phyloP scores from a whole-genome alignment of 1,139 yeast genomes.

The Diutina neorugosa region DNA sequence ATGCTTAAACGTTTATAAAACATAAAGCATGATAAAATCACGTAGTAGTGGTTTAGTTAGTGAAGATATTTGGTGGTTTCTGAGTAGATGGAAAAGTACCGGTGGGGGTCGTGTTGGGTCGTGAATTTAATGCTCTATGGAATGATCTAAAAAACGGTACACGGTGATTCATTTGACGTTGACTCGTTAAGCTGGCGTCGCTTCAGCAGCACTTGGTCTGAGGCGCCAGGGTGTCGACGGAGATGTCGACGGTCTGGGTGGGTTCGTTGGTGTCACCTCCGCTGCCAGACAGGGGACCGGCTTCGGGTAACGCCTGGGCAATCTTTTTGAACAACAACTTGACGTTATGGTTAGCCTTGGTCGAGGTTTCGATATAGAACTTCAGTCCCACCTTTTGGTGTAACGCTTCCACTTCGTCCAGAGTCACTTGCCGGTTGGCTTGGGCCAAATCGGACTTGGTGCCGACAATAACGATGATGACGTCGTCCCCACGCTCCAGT shows the following conservation, averaged over 20 bases:
- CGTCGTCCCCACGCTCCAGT: slow-evolving; percentile 62
- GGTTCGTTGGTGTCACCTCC: slow-evolving; percentile 15
- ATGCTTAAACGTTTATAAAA: neutral
- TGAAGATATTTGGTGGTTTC: too few relatives aligned
- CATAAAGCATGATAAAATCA: neutral
- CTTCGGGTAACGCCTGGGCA: slow-evolving; percentile 81
- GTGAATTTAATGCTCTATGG: neutral
- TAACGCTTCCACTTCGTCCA: slow-evolving; percentile 67
- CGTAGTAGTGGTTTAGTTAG: too few relatives aligned
- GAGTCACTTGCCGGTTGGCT: slow-evolving; percentile 71
- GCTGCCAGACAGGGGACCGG: slow-evolving; percentile 9
- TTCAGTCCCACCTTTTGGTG: slow-evolving; percentile 46
- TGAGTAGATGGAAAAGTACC: too few relatives aligned
- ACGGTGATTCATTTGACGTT: neutral
- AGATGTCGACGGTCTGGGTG: slow-evolving; percentile 35
- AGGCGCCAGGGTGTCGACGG: slow-evolving; percentile 16
- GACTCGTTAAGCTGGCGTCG: neutral
- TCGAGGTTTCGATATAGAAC: slow-evolving; percentile 84
- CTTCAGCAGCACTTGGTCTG: slow-evolving; percentile 3
- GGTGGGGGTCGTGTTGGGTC: too few relatives aligned
- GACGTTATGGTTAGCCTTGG: slow-evolving; percentile 90
- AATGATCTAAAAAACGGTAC: neutral
- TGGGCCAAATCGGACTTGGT: slow-evolving; percentile 63
- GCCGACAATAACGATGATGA: slow-evolving; percentile 51
- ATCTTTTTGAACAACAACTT: slow-evolving; percentile 80